These are phyloP conservation scores for Pestalotiopsis sp. DNA, from an alignment of 2,329 filamentous ascomycete species.

Conservation along the genomic window DNA sequence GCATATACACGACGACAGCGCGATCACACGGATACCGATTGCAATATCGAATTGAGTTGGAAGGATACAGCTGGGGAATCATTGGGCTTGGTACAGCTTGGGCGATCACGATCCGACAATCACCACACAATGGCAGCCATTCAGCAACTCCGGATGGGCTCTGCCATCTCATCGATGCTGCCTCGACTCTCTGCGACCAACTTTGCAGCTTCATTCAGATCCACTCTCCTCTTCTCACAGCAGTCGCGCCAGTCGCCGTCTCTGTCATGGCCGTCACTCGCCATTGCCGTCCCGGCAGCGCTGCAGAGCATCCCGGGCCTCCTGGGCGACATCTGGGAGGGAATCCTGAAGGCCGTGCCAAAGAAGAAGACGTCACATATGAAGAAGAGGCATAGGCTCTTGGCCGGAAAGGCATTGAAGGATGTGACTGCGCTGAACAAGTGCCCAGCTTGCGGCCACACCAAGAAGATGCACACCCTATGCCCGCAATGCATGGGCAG, in stretches of 20 bases:
- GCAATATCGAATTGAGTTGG: background rate
- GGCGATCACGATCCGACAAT: background rate
- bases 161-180: conserved; percentile 52
- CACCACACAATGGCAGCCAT: conserved; percentile 46
- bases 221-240: conserved; percentile 46
- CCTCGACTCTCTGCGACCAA: conserved; percentile 52
- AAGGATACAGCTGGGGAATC: background rate
- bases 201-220: conserved; percentile 43
- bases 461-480: conserved; percentile 86
- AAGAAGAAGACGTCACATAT: conserved; percentile 99
- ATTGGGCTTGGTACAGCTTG: background rate
- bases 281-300: conserved; percentile 60
- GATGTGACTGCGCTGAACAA: conserved; percentile 86
- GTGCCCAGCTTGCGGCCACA: conserved; percentile 85
- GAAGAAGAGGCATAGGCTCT: conserved; percentile 89
- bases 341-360: conserved; percentile 86
- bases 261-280: conserved; percentile 55
- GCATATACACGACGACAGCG: background rate
- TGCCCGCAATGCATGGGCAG: conserved; percentile 86
- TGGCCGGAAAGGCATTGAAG: conserved; percentile 94
- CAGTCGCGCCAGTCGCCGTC: conserved; percentile 36
- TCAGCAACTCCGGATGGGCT: conserved; percentile 40
- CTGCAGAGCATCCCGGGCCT: conserved; percentile 68
- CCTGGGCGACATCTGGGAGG: conserved; percentile 89
- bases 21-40: background rate